Evolutionary conservation across 2,329 filamentous ascomycete species (phyloP).

Genomic region (Trichoderma sp.): DNA sequence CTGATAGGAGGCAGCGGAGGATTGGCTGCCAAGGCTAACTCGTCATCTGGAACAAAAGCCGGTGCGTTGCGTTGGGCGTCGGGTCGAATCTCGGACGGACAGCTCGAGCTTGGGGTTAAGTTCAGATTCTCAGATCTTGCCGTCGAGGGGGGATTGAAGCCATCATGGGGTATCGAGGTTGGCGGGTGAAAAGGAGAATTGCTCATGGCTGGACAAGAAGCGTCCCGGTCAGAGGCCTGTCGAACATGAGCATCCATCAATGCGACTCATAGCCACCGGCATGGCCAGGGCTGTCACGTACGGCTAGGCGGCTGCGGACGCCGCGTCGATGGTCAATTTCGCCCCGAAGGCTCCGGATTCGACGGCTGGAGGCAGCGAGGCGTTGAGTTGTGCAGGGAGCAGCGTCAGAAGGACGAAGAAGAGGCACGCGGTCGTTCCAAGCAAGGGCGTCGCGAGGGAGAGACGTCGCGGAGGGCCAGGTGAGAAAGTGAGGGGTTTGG

Average conservation of each 20-base stretch:
- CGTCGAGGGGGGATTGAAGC: constrained; percentile 26
- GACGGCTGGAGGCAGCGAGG: background rate
- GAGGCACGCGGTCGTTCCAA: constrained; percentile 12
- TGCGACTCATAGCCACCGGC: constrained; percentile 3
- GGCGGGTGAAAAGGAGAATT: constrained; percentile 30
- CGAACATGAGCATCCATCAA: constrained; percentile 16
- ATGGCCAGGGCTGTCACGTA: constrained; percentile 11
- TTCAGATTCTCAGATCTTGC: constrained; percentile 9
- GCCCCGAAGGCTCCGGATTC: background rate
- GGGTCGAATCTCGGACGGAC: constrained; percentile 4
- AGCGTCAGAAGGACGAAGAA: background rate
- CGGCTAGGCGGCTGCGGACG: background rate
- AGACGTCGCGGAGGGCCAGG: background rate
- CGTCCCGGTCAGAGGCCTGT: constrained; percentile 20
- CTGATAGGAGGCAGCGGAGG: constrained; percentile 16
- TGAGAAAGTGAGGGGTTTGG: constrained; percentile 20
- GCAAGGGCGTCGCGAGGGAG: constrained; percentile 2
- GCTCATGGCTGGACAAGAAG: constrained; percentile 29
- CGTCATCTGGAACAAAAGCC: constrained; percentile 13
- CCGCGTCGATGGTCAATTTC: constrained; percentile 3
- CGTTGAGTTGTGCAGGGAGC: background rate
- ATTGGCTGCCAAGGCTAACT: background rate
- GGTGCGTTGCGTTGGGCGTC: background rate
- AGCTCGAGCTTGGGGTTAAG: constrained; percentile 6
- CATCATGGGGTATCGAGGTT: constrained; percentile 30